Evolutionary conservation across 306 rosid genomes (phyloP), one percentile per base, ranked within the genome.

Genomic region (Pachyrhizus erosus): DNA sequence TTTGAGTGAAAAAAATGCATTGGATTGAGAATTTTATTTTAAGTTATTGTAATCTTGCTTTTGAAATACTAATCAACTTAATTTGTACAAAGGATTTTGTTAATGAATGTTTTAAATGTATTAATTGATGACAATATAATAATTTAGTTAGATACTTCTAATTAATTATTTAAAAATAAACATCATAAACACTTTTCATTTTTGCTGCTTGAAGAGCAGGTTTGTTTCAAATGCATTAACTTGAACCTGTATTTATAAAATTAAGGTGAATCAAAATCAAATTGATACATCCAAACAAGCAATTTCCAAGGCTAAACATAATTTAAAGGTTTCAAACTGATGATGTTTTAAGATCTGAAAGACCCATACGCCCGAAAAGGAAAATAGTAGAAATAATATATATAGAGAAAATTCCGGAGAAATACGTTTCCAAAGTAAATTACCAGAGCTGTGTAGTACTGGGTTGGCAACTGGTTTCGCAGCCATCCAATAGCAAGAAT

Each of bases 381-480:
- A 29, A 34, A 11, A 4, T 33, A 13, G 34, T 1, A 26, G 37
- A 39, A 57, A 14, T 13, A 51, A 69, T 68, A 39, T 23, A 3
- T 20, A 37, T 0, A 20, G 13, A 23, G n/a, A 2, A 40, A 7
- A 80, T 26, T 80, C 23, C 2, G 46, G 67, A 17, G 21, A 42
- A 58, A 27, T 26, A 74, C 45, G 24, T n/a, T 51, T 64, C 70
- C 54, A 73, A 8, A 86, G 68, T 61, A 70, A 70, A 49, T 83
- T 88, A 96, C 99, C 96, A 96, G 91, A 81, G 98, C 99, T 54
- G 98, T 96, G 73, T 96, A 96, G 75, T 82, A 92, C 72, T 96
- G 99, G 55, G 99, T 96, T 0, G 98, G 99, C 85, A 96, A 71
- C 99, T 96, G 94, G 88, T 86, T 45, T 74, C 21, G 75, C 84